Base-by-base conservation (phyloP, 1,139 yeast species). In the Eremothecium gossypii region DNA sequence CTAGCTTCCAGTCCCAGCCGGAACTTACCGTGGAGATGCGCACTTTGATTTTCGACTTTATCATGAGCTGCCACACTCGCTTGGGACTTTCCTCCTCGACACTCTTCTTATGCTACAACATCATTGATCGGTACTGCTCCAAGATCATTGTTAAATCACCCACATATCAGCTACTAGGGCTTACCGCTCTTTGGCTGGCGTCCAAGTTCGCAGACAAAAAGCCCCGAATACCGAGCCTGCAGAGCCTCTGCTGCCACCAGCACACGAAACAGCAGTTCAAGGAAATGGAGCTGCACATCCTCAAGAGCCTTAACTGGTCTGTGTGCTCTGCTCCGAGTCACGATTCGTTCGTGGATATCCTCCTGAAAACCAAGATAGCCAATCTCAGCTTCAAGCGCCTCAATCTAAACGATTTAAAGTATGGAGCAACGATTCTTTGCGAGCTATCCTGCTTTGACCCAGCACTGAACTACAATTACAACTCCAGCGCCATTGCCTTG, bases 51-150 rank as follows among this genome's bases (percentile, higher is more conserved):
- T 35, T 41, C 48, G 50, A 89, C 60, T 91, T 87, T 58, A 66
- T 91, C 38, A 71, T 87, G 56, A 95, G 89, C 61, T 77, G 91
- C 50, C 97, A 91, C 59, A 68, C 79, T 8, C 77, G 87, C 41
- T 74, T 89, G 54, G 79, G 75, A 47, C 70, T 91, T 44, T 82
- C 80, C 44, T 79, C 87, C 2, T 81, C 85, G 44, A 87, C 96
- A 1, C 69, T 89, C 42, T 85, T 83, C 54, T 70, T 84, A 45
- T 81, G 95, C 41, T 75, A 87, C 64, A 83, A 81, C 61, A 79
- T 91, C 51, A 74, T 89, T 44, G 97, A 91, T 63, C 76, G 96
- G 48, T 91, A 91, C 67, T 81, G 95, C 59, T 83, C 96, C 29
- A 79, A 79, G 53, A 75, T 96, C 52, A 79, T 86, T 35, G 94